Evolutionary conservation across 1,284 basidiomycete species (phyloP).

Genomic region (Ustilago curta): DNA sequence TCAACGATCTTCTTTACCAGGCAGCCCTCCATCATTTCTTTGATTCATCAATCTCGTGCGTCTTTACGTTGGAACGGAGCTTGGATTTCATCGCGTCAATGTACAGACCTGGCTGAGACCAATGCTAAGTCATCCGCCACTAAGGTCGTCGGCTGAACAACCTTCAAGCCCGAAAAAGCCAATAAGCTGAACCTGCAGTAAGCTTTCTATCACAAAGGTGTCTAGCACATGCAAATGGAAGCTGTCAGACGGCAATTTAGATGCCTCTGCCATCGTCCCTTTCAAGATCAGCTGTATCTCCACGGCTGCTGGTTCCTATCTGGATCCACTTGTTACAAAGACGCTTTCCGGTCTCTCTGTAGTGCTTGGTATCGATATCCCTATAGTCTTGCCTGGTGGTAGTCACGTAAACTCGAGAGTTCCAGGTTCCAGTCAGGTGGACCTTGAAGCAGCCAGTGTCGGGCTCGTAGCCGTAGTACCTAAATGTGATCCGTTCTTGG

Average conservation of each 20-base stretch:
- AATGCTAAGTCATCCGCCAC: too few species aligned
- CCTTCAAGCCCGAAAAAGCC: too few species aligned
- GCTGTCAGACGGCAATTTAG: neutral
- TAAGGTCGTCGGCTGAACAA: too few species aligned
- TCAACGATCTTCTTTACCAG: too few species aligned
- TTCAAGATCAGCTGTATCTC: neutral
- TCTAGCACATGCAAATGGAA: too few species aligned
- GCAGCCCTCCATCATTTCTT: too few species aligned
- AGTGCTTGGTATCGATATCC: constrained; percentile 18
- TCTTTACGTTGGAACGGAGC: too few species aligned
- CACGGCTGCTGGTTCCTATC: neutral
- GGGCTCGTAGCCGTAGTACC: constrained; percentile 15
- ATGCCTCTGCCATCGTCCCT: neutral
- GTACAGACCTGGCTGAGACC: too few species aligned
- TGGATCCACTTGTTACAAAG: constrained; percentile 20
- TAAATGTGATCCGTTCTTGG: neutral
- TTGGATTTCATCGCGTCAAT: too few species aligned
- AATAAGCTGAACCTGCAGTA: too few species aligned
- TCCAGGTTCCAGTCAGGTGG: neutral
- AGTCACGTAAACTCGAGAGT: constrained; percentile 2
- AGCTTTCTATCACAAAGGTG: too few species aligned
- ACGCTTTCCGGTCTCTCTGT: constrained; percentile 8
- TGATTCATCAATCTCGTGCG: too few species aligned
- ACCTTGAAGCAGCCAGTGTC: constrained; percentile 27
- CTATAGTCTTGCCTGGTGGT: constrained; percentile 1